Conservation (phyloP, 148 eudicot genomes). For the Polygonum maritimum region DNA sequence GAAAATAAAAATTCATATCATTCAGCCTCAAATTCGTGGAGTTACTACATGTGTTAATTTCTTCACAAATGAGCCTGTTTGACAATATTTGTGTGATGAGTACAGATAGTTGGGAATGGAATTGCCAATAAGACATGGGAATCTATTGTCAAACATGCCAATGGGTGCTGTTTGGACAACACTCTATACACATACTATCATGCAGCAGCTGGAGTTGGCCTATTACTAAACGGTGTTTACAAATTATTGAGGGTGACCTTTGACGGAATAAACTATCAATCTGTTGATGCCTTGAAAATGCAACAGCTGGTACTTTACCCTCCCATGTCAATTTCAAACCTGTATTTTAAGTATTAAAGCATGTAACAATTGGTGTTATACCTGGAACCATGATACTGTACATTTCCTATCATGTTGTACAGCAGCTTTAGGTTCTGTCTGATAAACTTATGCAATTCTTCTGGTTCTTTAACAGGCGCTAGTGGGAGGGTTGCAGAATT, state of each 20-base stretch:
- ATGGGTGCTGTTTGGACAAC: slow-evolving; percentile 40
- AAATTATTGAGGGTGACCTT: slow-evolving; percentile 28
- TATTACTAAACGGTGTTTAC: slow-evolving; percentile 29
- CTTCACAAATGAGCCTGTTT: background rate
- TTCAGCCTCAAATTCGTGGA: background rate
- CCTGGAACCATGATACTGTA: background rate
- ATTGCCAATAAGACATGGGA: slow-evolving; percentile 64
- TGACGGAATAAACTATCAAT: slow-evolving; percentile 27
- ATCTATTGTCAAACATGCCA: slow-evolving; percentile 56
- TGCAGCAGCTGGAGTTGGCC: slow-evolving; percentile 14
- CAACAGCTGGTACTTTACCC: slow-evolving; percentile 30
- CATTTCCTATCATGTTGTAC: background rate
- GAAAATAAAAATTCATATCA: background rate
- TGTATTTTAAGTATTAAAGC: background rate
- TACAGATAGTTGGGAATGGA: slow-evolving; percentile 46
- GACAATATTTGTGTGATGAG: background rate
- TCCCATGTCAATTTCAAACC: background rate
- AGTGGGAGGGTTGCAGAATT: slow-evolving; percentile 45
- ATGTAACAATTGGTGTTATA: background rate
- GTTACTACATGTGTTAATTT: background rate
- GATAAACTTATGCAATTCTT: background rate
- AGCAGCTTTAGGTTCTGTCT: background rate
- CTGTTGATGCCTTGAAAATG: slow-evolving; percentile 22
- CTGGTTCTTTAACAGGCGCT: slow-evolving; percentile 28
- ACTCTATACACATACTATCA: slow-evolving; percentile 29